Evolutionary conservation across 139 green algal species (phyloP), one percentile per base, ranked within the genome.

Genomic region (Yamagishiella unicocca): DNA sequence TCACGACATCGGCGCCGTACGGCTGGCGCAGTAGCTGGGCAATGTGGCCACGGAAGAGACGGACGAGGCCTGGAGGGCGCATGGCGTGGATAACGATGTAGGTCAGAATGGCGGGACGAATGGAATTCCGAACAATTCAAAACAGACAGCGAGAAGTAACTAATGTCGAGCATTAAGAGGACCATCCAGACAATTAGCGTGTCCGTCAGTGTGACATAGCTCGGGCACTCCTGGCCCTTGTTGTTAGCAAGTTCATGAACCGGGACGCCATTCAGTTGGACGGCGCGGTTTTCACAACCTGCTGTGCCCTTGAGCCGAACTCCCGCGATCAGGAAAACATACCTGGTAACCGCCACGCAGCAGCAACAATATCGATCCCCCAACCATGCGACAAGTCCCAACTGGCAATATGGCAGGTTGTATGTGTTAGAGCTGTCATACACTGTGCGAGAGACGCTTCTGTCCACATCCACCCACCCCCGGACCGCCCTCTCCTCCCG

Each of bases 11-110:
- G 0, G 93, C 90, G 72, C 94, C 96, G 40, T 92, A 93, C 0
- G 95, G 96, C 87, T 99, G 96, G 29, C 96, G 92, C 85, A 98
- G 90, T 80, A 99, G 93, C 83, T 95, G 89, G 1, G 91, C 87
- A 22, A 97, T 82, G 54, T 96, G 93, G 31, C 96, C 95, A 66
- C 92, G 93, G 81, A 97, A 96, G 27, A 92, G 54, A 31, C 90
- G 90, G 24, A 96, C 78, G 14, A 98, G 82, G 53, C 83, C 96
- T 97, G 93, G 17, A 74, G 17, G 45, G 31, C 66, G 27, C n/a
- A 42, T 33, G 64, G 27, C 3, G 50, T 12, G 12, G 50, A 58
- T 17, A 58, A 58, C 50, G 50, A 58, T 17, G 50, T n/a, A n/a
- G n/a, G n/a, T n/a, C n/a, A n/a, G n/a, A n/a, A n/a, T n/a, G n/a